Percentiles rank a stretch among this genome's conserved stretches.
These are phyloP conservation scores for Domatiomyces globalis DNA, from an alignment of 2,329 filamentous ascomycete genomes.

Conservation along the genomic window DNA sequence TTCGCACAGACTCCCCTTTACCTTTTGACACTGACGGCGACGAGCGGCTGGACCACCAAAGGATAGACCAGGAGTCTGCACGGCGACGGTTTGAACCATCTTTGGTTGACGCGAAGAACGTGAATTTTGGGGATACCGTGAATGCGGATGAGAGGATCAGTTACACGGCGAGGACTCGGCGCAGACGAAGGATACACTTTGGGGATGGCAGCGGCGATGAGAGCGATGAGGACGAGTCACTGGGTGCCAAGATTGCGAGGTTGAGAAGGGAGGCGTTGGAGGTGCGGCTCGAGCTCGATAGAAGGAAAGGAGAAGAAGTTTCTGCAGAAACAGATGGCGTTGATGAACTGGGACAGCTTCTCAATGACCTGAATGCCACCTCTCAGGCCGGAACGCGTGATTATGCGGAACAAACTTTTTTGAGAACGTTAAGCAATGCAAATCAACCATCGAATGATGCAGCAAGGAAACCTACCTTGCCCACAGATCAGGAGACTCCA, in stretches of 20 bases:
- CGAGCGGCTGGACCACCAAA: slow-evolving; percentile 59
- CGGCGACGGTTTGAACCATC: slow-evolving; percentile 64
- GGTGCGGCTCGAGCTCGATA: slow-evolving; percentile 40
- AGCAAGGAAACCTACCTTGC: background rate
- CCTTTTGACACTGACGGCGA: slow-evolving; percentile 42
- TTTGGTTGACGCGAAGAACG: slow-evolving; percentile 59
- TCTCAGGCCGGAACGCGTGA: slow-evolving; percentile 2
- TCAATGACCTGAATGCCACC: slow-evolving; percentile 35
- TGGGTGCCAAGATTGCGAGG: slow-evolving; percentile 67
- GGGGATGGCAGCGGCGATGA: slow-evolving; percentile 55
- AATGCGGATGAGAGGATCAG: slow-evolving; percentile 60
- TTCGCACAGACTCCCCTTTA: slow-evolving; percentile 43
- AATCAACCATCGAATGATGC: background rate
- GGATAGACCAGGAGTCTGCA: slow-evolving; percentile 63
- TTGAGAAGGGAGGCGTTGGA: slow-evolving; percentile 72
- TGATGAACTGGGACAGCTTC: slow-evolving; percentile 53
- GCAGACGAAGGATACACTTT: slow-evolving; percentile 51
- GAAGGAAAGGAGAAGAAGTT: slow-evolving; percentile 30
- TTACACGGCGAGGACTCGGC: slow-evolving; percentile 60
- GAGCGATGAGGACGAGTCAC: slow-evolving; percentile 55
- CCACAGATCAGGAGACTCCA: background rate
- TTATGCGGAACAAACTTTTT: slow-evolving; percentile 3
- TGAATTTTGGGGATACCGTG: slow-evolving; percentile 83
- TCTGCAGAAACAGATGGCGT: slow-evolving; percentile 38
- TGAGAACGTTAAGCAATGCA: background rate